These are phyloP conservation scores for Neurospora sp. DNA, from an alignment of 495 filamentous ascomycete species.

Conservation along the genomic window DNA sequence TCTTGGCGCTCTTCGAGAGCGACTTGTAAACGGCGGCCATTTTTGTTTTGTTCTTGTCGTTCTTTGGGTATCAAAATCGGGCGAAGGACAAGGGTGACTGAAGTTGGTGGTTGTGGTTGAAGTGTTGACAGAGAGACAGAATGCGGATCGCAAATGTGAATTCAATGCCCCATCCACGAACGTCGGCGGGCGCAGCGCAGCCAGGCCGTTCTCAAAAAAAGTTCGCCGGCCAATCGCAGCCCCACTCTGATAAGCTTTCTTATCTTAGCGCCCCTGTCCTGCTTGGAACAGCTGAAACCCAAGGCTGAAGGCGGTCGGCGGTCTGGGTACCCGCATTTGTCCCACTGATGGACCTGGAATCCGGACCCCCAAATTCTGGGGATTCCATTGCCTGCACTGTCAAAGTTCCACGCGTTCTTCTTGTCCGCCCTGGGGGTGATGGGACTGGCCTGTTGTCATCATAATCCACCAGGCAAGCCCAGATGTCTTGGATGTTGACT, in stretches of 20 bases:
- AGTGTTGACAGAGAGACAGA: not conserved
- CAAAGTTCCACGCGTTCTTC: slow-evolving; percentile 1
- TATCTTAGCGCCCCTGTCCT: slow-evolving; percentile 3
- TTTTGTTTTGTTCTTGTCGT: slow-evolving; percentile 14
- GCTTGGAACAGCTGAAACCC: not conserved
- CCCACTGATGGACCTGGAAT: not conserved
- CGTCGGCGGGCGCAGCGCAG: not conserved
- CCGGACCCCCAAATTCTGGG: slow-evolving; percentile 1
- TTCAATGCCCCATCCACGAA: not conserved
- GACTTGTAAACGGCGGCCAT: slow-evolving; percentile 97
- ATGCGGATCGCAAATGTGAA: not conserved
- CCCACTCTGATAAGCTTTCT: slow-evolving; percentile 18
- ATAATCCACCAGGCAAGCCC: not conserved
- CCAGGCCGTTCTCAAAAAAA: slow-evolving; percentile 13
- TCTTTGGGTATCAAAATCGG: not conserved
- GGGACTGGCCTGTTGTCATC: not conserved
- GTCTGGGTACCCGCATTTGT: slow-evolving; percentile 1
- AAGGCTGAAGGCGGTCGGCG: slow-evolving; percentile 5
- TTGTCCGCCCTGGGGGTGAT: not conserved
- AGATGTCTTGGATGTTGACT: not conserved
- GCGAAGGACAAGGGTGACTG: not conserved
- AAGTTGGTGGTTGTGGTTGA: slow-evolving; percentile 6
- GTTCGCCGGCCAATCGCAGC: slow-evolving; percentile 4
- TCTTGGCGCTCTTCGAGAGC: slow-evolving; percentile 57
- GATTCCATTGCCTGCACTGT: not conserved